These are phyloP conservation scores for Sugiyamaella floridensis DNA, from an alignment of 805 yeast species.

Conservation along the genomic window DNA sequence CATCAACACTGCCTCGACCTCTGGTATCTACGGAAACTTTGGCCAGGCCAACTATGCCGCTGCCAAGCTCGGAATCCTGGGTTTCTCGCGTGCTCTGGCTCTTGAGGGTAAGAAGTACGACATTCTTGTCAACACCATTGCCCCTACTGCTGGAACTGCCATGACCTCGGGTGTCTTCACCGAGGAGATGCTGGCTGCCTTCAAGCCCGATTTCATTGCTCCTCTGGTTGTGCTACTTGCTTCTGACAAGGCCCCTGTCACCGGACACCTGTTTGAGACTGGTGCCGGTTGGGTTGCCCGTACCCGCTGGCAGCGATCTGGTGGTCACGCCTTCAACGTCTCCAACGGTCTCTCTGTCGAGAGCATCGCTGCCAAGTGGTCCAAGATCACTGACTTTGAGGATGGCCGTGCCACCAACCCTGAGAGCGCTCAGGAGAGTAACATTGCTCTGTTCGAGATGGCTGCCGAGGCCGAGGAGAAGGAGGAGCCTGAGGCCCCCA, in stretches of 20 bases:
- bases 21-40: conserved; percentile 95
- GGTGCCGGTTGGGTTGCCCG: conserved; percentile 97
- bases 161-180: conserved; percentile 88
- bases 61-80: conserved; percentile 84
- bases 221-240: conserved; percentile 78
- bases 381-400: conserved; percentile 56
- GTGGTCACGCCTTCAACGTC: conserved; percentile 57
- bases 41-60: conserved; percentile 96
- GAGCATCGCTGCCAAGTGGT: conserved; percentile 61
- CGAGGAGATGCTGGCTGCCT: conserved; percentile 71
- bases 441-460: conserved; percentile 61
- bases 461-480: conserved; percentile 37
- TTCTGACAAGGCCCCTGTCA: conserved; percentile 63
- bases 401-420: conserved; percentile 49
- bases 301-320: conserved; percentile 91
- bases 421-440: conserved; percentile 63
- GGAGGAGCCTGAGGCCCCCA: conserved; percentile 37
- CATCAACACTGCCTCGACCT: conserved; percentile 86
- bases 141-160: conserved; percentile 97
- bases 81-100: conserved; percentile 79
- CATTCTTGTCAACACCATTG: conserved; percentile 74
- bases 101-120: conserved; percentile 79
- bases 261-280: conserved; percentile 81
- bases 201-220: conserved; percentile 83
- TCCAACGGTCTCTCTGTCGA: conserved; percentile 55